Evolutionary conservation across 495 filamentous ascomycete genomes (phyloP).

Genomic region (Xanthoparmelia taractica): DNA sequence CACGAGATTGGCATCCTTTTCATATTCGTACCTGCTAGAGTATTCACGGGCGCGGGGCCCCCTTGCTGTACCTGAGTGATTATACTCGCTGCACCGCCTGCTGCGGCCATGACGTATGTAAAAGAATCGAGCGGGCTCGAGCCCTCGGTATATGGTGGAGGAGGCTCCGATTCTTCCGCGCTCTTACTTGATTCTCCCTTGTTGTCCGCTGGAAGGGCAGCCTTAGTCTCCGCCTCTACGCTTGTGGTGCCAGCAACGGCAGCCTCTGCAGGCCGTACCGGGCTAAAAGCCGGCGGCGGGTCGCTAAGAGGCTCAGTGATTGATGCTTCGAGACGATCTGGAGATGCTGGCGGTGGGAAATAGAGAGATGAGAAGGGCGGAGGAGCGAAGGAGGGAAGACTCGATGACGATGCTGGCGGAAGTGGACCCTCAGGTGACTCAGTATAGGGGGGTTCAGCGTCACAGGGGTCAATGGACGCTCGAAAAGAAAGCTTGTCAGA

Average conservation of each 20-base stretch:
- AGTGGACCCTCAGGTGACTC: slow-evolving; percentile 27
- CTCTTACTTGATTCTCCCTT: slow-evolving; percentile 67
- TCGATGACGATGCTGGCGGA: slow-evolving; percentile 10
- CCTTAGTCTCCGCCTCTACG: slow-evolving; percentile 72
- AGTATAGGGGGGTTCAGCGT: slow-evolving; percentile 45
- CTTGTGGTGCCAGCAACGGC: slow-evolving; percentile 44
- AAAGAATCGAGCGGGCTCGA: slow-evolving; percentile 87
- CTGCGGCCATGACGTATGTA: slow-evolving; percentile 94
- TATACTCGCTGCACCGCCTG: slow-evolving; percentile 93
- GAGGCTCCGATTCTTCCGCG: slow-evolving; percentile 81
- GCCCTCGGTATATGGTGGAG: slow-evolving; percentile 93
- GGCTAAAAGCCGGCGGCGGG: slow-evolving; percentile 53
- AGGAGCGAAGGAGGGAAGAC: slow-evolving; percentile 17
- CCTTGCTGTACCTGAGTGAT: slow-evolving; percentile 97
- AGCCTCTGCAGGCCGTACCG: slow-evolving; percentile 34
- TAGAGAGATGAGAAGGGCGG: slow-evolving; percentile 26
- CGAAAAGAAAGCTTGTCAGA: slow-evolving; percentile 44
- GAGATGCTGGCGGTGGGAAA: slow-evolving; percentile 36
- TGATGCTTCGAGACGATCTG: slow-evolving; percentile 44
- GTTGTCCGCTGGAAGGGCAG: slow-evolving; percentile 66
- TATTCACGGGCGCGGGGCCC: slow-evolving; percentile 63
- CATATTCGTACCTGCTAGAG: slow-evolving; percentile 64
- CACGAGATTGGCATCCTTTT: neutral
- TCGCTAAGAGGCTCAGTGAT: slow-evolving; percentile 50
- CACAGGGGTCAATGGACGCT: slow-evolving; percentile 35